Conservation (phyloP, 2,329 filamentous ascomycete genomes). For the Monosporascus sp. region DNA sequence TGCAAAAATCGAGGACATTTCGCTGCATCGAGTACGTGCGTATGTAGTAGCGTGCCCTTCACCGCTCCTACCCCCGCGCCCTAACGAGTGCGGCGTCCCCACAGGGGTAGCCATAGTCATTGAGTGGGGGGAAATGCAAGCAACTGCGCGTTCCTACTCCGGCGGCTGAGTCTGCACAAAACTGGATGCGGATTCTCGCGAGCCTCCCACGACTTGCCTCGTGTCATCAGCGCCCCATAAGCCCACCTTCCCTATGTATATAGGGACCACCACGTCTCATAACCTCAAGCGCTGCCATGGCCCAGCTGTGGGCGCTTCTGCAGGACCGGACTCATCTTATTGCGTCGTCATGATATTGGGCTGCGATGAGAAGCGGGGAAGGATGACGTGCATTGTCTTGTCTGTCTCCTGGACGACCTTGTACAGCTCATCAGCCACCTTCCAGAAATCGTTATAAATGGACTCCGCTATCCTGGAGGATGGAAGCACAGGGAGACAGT, state of each 20-base stretch:
- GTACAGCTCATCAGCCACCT: slow-evolving; percentile 21
- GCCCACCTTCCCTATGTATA: not conserved
- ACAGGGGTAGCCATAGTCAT: not conserved
- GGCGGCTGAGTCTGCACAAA: not conserved
- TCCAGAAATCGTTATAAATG: slow-evolving; percentile 13
- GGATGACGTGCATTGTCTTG: slow-evolving; percentile 11
- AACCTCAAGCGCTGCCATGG: not conserved
- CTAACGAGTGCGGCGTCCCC: not conserved
- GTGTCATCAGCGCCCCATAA: not conserved
- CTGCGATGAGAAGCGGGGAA: slow-evolving; percentile 8
- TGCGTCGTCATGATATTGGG: slow-evolving; percentile 1
- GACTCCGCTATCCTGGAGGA: not conserved
- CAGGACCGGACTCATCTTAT: not conserved
- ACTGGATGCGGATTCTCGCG: not conserved
- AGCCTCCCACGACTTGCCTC: not conserved
- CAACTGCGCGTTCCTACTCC: not conserved
- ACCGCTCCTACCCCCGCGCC: too few species aligned
- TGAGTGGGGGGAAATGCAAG: not conserved
- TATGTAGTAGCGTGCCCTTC: too few species aligned
- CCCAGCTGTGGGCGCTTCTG: not conserved
- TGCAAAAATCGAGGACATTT: too few species aligned
- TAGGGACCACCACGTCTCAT: not conserved
- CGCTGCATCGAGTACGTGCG: too few species aligned
- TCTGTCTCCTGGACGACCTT: slow-evolving; percentile 10
- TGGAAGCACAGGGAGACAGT: not conserved